Conservation (phyloP, 2,329 filamentous ascomycete species). For the Sporothrix sp. region DNA sequence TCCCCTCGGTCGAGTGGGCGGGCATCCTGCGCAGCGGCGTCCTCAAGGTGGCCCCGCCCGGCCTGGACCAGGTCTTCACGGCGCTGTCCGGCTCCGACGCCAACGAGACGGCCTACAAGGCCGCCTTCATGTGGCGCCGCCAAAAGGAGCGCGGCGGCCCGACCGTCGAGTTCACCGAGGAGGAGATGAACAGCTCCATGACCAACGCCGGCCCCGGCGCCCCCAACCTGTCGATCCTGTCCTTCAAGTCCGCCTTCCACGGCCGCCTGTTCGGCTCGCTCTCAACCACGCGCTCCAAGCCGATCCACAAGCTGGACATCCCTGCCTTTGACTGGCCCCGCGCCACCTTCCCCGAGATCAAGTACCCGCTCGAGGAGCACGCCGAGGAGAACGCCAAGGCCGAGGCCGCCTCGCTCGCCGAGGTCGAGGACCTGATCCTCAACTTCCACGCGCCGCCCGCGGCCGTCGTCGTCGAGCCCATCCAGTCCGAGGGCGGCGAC, state of each 20-base stretch:
- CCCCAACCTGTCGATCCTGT: conserved; percentile 70
- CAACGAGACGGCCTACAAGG: conserved; percentile 92
- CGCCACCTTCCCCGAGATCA: conserved; percentile 73
- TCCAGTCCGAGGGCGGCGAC: conserved; percentile 89
- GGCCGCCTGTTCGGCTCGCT: conserved; percentile 81
- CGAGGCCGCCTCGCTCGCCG: conserved; percentile 70
- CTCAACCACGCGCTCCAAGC: conserved; percentile 83
- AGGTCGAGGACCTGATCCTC: conserved; percentile 73
- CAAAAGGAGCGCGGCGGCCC: conserved; percentile 71
- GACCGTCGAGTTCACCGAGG: conserved; percentile 65
- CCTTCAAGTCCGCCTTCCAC: conserved; percentile 83
- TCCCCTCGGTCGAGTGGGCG: conserved; percentile 78
- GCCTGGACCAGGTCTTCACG: conserved; percentile 82
- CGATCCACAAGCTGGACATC: conserved; percentile 91
- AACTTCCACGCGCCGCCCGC: conserved; percentile 70
- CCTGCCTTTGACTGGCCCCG: conserved; percentile 93
- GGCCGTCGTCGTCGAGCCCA: conserved; percentile 77
- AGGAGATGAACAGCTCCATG: conserved; percentile 69
- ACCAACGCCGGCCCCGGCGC: conserved; percentile 69
- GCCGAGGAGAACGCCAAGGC: conserved; percentile 70
- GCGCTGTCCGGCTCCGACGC: conserved; percentile 82
- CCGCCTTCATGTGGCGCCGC: conserved; percentile 86
- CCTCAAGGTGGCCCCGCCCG: conserved; percentile 72
- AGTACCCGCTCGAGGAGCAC: conserved; percentile 78
- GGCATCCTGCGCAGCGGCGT: conserved; percentile 69